phyloP scores from a whole-genome alignment of 176 grass and related monocot genomes.

The Bothriochloa decipiens region DNA sequence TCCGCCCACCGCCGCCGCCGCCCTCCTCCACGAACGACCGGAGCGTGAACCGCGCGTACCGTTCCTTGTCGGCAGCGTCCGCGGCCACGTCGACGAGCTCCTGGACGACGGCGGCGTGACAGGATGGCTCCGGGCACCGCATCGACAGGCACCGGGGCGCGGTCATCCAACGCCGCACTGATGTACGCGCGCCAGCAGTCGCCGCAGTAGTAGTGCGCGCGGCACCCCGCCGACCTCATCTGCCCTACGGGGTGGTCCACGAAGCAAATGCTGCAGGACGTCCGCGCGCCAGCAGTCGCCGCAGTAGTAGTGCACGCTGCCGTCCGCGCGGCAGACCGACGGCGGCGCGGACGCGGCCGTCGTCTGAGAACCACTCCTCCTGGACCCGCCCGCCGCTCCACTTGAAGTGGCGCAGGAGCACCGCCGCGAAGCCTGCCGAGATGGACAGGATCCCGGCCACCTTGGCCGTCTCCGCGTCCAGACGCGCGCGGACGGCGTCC shows the following conservation, averaged over 20 bases:
- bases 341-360: background rate
- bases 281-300: too few relatives aligned
- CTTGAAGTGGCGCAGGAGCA: background rate
- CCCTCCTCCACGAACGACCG: constrained; percentile 12
- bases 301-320: too few relatives aligned
- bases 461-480: background rate
- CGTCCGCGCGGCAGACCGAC: background rate
- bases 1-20: background rate
- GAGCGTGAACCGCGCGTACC: constrained; percentile 19
- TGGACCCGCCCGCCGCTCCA: background rate
- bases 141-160: constrained; percentile 32
- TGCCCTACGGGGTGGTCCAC: rapidly evolving
- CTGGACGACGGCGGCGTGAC: background rate
- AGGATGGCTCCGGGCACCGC: constrained; percentile 38
- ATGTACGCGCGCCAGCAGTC: constrained; percentile 41
- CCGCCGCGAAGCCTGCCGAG: background rate
- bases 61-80: background rate
- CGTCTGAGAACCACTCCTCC: constrained; percentile 41
- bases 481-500: background rate
- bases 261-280: constrained; percentile 34
- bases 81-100: constrained; percentile 27
- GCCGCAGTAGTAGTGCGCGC: constrained; percentile 17
- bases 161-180: background rate
- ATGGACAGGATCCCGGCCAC: constrained; percentile 19
- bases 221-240: constrained; percentile 6